Base-by-base conservation (phyloP, 2,329 filamentous ascomycete genomes). In the Ambrosiella cleistominuta region DNA sequence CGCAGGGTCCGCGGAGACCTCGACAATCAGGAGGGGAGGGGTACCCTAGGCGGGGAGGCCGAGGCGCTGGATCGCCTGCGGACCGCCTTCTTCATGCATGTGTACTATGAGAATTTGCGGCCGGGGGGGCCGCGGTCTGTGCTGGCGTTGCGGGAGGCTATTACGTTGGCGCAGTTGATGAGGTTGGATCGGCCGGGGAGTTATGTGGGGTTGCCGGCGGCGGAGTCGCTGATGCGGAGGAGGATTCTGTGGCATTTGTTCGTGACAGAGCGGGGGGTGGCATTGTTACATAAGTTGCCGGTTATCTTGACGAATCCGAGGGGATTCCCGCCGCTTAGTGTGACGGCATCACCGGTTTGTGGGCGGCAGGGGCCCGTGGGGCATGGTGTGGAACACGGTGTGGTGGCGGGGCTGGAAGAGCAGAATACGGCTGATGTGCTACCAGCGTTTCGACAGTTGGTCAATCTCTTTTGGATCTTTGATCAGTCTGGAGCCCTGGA, bases 101-200 rank as follows among this genome's bases (percentile, higher is more conserved):
- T 76, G 9, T 76, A 75, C 56, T 70, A 76, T 61, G 75, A 77
- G 63, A 77, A 77, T 57, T 69, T 71, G 59, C 62, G 67, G 8
- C 68, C 73, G 0, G 75, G 75, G 2, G 73, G 74, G 0, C 68
- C 67, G 1, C 71, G 72, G 55, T 76, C 74, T 1, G 65, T 76
- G 6, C 63, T 77, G 7, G 74, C 74, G 61, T 63, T 78, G 6
- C 68, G 75, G 5, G 75, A 77, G 60, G 73, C 74, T 5, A 73
- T 78, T n/a, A 75, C 75, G 0, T 66, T 75, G 19, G 74, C 75
- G 1, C 75, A 78, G 61, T 71, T 77, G 50, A 68, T 76, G 62
- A 66, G 71, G 0, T 65, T 78, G 4, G 72, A 77, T 55, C 69
- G 71, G 9, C 62, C 67, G 0, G 8, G 49, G 35, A 52, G 47